These are phyloP conservation scores for Fusarium abutilonis DNA, from an alignment of 2,329 filamentous ascomycete species.

Conservation along the genomic window DNA sequence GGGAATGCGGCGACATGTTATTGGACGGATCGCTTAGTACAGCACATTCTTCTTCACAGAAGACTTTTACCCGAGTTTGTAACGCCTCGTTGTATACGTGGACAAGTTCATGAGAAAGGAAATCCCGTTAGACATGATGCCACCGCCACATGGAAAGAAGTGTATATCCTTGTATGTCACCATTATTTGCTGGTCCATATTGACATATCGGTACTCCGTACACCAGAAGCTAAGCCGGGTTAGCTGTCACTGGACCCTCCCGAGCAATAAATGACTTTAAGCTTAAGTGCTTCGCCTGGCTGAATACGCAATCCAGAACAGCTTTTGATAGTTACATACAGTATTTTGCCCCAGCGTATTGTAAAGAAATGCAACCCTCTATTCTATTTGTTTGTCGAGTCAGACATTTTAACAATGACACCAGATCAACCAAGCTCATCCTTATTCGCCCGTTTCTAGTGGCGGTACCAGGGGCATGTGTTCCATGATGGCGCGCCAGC, in stretches of 20 bases:
- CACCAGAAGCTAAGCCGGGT: conserved; percentile 23
- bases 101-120: background rate
- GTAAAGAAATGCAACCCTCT: background rate
- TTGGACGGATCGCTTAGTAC: too few relatives aligned
- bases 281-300: conserved; percentile 38
- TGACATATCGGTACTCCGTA: too few relatives aligned
- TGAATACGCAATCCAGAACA: conserved; percentile 27
- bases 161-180: conserved; percentile 3
- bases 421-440: conserved; percentile 12
- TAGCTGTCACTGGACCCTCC: conserved; percentile 14
- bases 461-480: conserved; percentile 30
- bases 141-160: background rate
- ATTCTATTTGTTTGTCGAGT: background rate
- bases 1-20: too few relatives aligned
- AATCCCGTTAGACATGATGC: background rate
- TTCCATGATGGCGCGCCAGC: conserved; percentile 17
- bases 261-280: conserved; percentile 28
- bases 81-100: conserved; percentile 18
- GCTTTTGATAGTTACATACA: background rate
- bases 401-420: background rate
- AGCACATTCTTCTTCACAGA: background rate
- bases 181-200: conserved; percentile 5
- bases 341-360: background rate
- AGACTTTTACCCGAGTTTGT: background rate
- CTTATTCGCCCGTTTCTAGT: conserved; percentile 14